These are phyloP conservation scores for Corylus heterophylla DNA, from an alignment of 306 rosid species.

Conservation along the genomic window DNA sequence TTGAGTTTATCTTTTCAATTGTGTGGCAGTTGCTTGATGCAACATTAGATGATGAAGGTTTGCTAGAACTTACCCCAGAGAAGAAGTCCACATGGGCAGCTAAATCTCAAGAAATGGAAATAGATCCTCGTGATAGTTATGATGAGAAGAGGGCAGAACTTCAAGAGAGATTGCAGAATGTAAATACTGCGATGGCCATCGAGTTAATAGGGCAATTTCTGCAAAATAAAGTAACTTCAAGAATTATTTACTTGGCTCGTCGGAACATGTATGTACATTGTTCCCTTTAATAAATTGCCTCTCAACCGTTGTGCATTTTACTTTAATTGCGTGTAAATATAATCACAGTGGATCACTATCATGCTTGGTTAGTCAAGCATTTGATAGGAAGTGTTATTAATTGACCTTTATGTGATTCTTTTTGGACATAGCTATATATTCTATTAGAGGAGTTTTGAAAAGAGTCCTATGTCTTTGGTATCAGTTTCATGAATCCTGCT, in stretches of 20 bases:
- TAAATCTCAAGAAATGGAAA: conserved; percentile 72
- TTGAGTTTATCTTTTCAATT: conserved; percentile 74
- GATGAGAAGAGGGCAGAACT: conserved; percentile 55
- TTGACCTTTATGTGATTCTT: neutral
- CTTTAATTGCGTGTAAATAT: neutral
- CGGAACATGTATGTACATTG: conserved; percentile 63
- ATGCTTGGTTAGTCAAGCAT: conserved; percentile 2
- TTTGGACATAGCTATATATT: neutral
- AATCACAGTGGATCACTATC: conserved; percentile 7
- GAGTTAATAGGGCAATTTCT: conserved; percentile 84
- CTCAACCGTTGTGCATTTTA: neutral
- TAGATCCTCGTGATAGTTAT: conserved; percentile 51
- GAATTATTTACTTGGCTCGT: conserved; percentile 76
- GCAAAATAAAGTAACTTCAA: conserved; percentile 58
- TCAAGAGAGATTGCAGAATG: conserved; percentile 53
- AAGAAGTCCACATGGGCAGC: conserved; percentile 70
- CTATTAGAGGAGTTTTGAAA: neutral
- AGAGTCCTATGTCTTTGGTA: conserved; percentile 4
- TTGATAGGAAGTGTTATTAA: neutral
- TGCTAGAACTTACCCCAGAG: conserved; percentile 60
- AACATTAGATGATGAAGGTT: conserved; percentile 80
- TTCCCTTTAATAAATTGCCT: conserved; percentile 12
- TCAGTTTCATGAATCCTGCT: conserved; percentile 19
- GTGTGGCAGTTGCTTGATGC: conserved; percentile 95
- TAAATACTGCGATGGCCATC: conserved; percentile 66